These are phyloP conservation scores for Cladophialophora exuberans DNA, from an alignment of 2,329 filamentous ascomycete genomes.

Conservation along the genomic window DNA sequence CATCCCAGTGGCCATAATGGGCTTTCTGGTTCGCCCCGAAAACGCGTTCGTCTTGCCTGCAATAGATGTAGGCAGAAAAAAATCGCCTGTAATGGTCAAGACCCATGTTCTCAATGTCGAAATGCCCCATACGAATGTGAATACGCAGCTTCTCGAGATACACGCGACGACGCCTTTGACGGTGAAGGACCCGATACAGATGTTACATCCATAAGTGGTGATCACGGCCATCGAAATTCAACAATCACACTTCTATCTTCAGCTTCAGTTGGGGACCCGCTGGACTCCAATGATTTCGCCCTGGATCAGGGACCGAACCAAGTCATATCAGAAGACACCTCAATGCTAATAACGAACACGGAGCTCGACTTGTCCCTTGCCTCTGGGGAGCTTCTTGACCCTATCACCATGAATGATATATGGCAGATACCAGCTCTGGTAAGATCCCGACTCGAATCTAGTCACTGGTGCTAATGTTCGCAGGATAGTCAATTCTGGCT, in stretches of 20 bases:
- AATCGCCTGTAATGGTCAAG: slow-evolving; percentile 33
- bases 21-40: slow-evolving; percentile 11
- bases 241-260: not conserved
- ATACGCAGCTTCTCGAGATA: not conserved
- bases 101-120: slow-evolving; percentile 29
- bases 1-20: not conserved
- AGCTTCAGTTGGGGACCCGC: not conserved
- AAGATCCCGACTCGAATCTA: not conserved
- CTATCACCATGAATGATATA: slow-evolving; percentile 13
- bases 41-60: slow-evolving; percentile 33
- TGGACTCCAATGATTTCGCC: not conserved
- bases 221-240: not conserved
- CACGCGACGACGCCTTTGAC: not conserved
- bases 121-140: slow-evolving; percentile 5
- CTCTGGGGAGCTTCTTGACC: slow-evolving; percentile 6
- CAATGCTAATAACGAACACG: not conserved
- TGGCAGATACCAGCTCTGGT: slow-evolving; percentile 21
- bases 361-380: slow-evolving; percentile 4
- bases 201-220: not conserved
- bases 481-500: slow-evolving; percentile 23
- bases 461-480: not conserved
- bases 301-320: not conserved
- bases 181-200: not conserved
- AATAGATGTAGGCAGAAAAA: slow-evolving; percentile 33
- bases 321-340: not conserved